These are phyloP conservation scores for Salix koriyanagi DNA, from an alignment of 345 rosid species.

Conservation along the genomic window DNA sequence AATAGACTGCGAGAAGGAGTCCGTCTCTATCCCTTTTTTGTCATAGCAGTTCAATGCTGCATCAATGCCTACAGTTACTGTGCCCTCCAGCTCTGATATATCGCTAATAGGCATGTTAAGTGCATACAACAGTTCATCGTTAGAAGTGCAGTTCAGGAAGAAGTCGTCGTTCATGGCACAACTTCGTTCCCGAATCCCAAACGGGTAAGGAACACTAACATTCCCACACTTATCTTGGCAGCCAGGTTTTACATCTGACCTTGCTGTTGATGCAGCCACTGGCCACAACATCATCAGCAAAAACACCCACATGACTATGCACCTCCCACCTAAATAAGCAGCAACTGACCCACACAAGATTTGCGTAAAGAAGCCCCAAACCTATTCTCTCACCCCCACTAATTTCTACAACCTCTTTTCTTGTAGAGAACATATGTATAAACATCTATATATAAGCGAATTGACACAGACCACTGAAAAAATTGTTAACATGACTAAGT, in stretches of 20 bases:
- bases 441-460: too few relatives aligned
- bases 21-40: not conserved
- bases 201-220: constrained; percentile 27
- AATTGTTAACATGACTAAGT: too few relatives aligned
- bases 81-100: too few relatives aligned
- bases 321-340: not conserved
- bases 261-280: not conserved
- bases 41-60: too few relatives aligned
- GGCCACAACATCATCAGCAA: not conserved
- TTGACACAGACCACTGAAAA: too few relatives aligned
- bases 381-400: not conserved
- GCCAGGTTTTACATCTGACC: not conserved
- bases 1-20: rapidly evolving
- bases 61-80: too few relatives aligned
- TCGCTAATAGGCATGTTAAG: too few relatives aligned
- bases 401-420: not conserved
- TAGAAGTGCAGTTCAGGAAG: too few relatives aligned
- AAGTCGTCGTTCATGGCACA: constrained; percentile 6
- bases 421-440: not conserved
- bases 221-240: constrained; percentile 21
- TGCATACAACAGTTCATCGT: too few relatives aligned
- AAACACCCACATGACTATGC: not conserved
- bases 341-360: not conserved
- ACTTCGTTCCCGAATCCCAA: not conserved
- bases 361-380: not conserved